These are phyloP conservation scores for Kurtzmaniella quercitrusa DNA, from an alignment of 1,139 yeast genomes.

Conservation along the genomic window DNA sequence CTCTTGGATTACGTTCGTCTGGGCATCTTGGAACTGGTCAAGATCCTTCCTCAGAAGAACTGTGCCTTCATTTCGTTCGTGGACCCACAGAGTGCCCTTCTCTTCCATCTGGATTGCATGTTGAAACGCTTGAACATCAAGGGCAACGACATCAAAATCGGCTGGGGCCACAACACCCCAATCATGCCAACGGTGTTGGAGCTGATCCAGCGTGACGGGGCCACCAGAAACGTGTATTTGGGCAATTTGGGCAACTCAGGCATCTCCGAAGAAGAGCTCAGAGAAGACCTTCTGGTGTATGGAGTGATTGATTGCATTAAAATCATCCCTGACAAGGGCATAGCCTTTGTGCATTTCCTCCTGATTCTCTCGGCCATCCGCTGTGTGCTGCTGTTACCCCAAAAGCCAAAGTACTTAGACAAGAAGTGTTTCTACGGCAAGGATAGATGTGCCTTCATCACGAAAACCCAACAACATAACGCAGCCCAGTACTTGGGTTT, in stretches of 20 bases:
- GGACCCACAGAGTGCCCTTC: constrained; percentile 56
- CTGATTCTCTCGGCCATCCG: constrained; percentile 54
- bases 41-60: constrained; percentile 50
- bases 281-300: constrained; percentile 45
- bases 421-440: constrained; percentile 59
- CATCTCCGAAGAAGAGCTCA: constrained; percentile 55
- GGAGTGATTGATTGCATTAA: constrained; percentile 57
- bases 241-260: constrained; percentile 56
- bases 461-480: constrained; percentile 93
- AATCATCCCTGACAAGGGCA: constrained; percentile 54
- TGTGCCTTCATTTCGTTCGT: constrained; percentile 62
- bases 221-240: constrained; percentile 85
- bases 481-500: constrained; percentile 94
- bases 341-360: constrained; percentile 59
- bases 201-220: constrained; percentile 80
- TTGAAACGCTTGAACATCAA: constrained; percentile 52
- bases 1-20: constrained; percentile 85
- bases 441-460: constrained; percentile 69
- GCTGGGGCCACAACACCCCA: constrained; percentile 67
- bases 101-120: constrained; percentile 60
- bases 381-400: constrained; percentile 55
- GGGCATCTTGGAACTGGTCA: constrained; percentile 79
- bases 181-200: constrained; percentile 65
- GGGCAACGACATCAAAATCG: constrained; percentile 57
- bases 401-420: constrained; percentile 51